A percentile compares a stretch with the other conserved stretches of the same genome.
Conservation (phyloP, 2,329 filamentous ascomycete species). For the Epichloe gansuensis region DNA sequence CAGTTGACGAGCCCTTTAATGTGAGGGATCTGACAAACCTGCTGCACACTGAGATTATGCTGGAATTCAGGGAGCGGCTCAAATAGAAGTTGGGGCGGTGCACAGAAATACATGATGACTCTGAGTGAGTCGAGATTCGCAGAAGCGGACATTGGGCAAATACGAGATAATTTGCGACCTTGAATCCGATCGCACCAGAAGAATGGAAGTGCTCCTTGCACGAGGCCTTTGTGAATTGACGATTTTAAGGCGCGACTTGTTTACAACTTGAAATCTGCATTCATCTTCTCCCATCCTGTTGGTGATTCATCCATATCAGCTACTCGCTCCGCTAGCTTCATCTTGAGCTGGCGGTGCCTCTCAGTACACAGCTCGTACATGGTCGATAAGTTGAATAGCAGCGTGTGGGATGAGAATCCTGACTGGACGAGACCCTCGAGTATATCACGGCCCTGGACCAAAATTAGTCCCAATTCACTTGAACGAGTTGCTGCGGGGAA, state of each 20-base stretch:
- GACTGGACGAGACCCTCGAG: constrained; percentile 53
- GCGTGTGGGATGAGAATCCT: constrained; percentile 57
- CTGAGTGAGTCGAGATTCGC: not conserved
- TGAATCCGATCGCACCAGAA: not conserved
- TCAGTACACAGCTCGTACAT: constrained; percentile 89
- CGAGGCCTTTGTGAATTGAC: not conserved
- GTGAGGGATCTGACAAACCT: no score
- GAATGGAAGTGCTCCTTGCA: not conserved
- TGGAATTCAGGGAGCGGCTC: not conserved
- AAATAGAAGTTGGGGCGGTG: not conserved
- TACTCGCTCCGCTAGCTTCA: constrained; percentile 55
- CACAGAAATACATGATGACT: constrained; percentile 1
- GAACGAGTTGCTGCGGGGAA: no score
- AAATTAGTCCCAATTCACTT: constrained; percentile 7
- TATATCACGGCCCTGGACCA: constrained; percentile 44
- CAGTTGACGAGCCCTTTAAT: no score
- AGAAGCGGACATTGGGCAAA: not conserved
- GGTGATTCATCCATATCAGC: constrained; percentile 43
- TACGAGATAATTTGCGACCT: not conserved
- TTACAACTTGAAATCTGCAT: constrained; percentile 64
- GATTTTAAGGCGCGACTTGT: not conserved
- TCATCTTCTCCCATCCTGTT: constrained; percentile 57
- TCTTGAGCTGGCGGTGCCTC: constrained; percentile 55
- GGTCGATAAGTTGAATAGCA: constrained; percentile 82
- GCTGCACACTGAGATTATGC: not conserved